These are phyloP conservation scores for Saccharata proteae DNA, from an alignment of 2,329 filamentous ascomycete genomes.

Conservation along the genomic window DNA sequence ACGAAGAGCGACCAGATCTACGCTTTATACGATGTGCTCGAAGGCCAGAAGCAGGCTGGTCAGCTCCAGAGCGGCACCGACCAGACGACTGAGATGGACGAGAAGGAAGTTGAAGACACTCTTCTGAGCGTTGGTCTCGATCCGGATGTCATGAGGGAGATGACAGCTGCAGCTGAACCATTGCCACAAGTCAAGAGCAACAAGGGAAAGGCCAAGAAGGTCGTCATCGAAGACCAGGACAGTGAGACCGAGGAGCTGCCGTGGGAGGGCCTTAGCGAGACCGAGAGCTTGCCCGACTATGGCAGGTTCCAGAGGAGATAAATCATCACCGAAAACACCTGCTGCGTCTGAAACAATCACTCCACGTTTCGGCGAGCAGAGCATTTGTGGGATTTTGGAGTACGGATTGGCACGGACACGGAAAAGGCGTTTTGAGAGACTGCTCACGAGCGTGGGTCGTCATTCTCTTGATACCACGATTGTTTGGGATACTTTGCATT, in stretches of 20 bases:
- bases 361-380: background rate
- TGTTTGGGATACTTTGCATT: no score
- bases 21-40: slow-evolving; percentile 69
- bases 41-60: slow-evolving; percentile 59
- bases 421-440: background rate
- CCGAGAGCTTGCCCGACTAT: slow-evolving; percentile 8
- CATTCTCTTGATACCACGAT: no score
- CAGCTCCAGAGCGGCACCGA: slow-evolving; percentile 52
- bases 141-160: slow-evolving; percentile 19
- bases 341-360: slow-evolving; percentile 2
- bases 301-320: background rate
- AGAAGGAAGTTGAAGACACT: slow-evolving; percentile 30
- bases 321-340: no score
- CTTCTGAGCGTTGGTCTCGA: slow-evolving; percentile 30
- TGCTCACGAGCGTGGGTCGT: no score
- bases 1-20: slow-evolving; percentile 72
- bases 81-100: slow-evolving; percentile 31
- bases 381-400: background rate
- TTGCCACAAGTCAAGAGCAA: no score
- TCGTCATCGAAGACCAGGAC: slow-evolving; percentile 21
- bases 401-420: background rate
- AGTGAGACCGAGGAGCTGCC: slow-evolving; percentile 24
- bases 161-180: slow-evolving; percentile 1
- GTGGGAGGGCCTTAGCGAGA: slow-evolving; percentile 27
- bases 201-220: slow-evolving; percentile 19